Evolutionary conservation across 2,329 filamentous ascomycete species (phyloP), one percentile per base, ranked within the genome.

Genomic region (Ophiocordyceps unilateralis): DNA sequence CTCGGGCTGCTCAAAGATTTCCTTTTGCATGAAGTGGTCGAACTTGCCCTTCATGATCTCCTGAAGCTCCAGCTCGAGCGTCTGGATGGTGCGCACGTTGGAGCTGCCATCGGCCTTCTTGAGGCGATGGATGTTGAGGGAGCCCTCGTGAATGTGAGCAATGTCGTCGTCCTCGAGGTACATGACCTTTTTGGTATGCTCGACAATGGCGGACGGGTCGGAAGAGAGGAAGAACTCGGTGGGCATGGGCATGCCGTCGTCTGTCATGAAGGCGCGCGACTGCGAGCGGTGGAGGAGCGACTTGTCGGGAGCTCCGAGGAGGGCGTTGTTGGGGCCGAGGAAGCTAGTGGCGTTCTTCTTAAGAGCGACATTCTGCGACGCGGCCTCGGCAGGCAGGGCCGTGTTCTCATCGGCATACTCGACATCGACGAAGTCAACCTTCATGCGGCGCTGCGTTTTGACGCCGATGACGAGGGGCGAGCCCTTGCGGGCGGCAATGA

Each of bases 41-140:
- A 96, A 98, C 63, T 91, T 93, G 66, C 91, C 91, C 81, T 98
- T 98, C 91, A 98, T 98, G 67, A 98, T 98, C 72, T 98, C 88
- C 72, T 98, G 91, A 50, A 98, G 81, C 73, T 98, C 87, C 41
- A 98, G 83, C 73, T 98, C 91, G 44, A 98, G 78, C 44, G 91
- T 98, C 75, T 98, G 91, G 63, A 98, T 98, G 55, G 84, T 86
- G 62, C 91, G 88, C 54, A 96, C 87, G 60, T 96, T 95, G 67
- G 86, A 93, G 59, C 83, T 88, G 53, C 89, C 89, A 61, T 96
- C 89, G 54, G 88, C 83, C 78, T 96, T 96, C 67, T 84, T 88
- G 54, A 96, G 74, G 60, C 91, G 86, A 74, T 98, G 91, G 57
- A 98, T 98, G 76, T 98, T 96, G 55, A 98, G 78, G 52, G 91